Base-by-base conservation (phyloP, 352 stramenopile species). In the Pythium guiyangense region DNA sequence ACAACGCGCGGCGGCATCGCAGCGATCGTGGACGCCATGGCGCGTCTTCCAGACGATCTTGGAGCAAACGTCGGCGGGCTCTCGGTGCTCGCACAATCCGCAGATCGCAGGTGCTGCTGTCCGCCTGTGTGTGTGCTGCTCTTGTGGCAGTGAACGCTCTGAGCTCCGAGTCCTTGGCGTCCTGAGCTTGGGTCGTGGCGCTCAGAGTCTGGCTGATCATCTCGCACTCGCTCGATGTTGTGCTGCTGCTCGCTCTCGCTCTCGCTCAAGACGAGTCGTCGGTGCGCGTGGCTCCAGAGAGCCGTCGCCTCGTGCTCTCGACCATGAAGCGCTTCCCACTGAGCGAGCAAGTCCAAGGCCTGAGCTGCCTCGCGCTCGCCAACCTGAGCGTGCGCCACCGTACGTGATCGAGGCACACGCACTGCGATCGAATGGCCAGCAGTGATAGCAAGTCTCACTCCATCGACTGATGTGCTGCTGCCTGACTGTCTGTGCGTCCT, bases 261-360 rank as follows among this genome's bases (percentile, higher is more conserved):
- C n/a, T 14, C 40, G 12, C 40, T 20, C n/a, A 45, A 80, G 72
- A 82, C 18, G 71, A 74, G 25, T 66, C 71, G 0, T 61, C 83
- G 11, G 58, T 84, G 20, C 71, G 74, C 10, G 75, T 88, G 15
- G 76, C 71, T 37, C 69, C 71, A 2, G 73, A 86, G 53, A 88
- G 69, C 22, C 63, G 71, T 0, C 69, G 71, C 8, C 66, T 88
- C 6, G 78, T 85, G 12, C 62, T 88, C 22, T 79, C 73, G 11
- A 71, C 75, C 40, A 86, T 86, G 78, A 63, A 66, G 39, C 64
- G 74, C 0, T 86, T 88, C 51, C 73, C 73, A n/a, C 52, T 84
- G 17, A 77, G 69, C 26, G 75, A 86, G 54, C 69, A 83, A 52
- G 53, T 86, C 1, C 75, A 88, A 48, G 78, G 75, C 3, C 60